Evolutionary conservation across 768 basidiomycete genomes (phyloP).

Genomic region (Serendipita sp.): DNA sequence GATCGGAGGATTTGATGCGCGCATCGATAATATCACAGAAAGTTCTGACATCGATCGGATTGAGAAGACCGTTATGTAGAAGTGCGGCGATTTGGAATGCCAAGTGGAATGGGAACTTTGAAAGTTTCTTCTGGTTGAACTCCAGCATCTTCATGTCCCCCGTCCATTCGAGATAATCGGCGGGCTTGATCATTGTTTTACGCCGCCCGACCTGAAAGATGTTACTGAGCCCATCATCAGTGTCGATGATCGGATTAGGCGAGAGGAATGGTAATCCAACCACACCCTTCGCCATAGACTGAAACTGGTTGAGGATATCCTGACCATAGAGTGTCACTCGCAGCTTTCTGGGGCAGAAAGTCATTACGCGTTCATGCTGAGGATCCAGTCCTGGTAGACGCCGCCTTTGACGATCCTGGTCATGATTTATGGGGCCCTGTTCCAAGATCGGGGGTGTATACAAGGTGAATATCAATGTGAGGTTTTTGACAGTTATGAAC

Average conservation of each 20-base stretch:
- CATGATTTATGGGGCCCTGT: neutral
- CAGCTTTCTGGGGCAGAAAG: neutral
- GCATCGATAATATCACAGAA: neutral
- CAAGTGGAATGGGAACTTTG: conserved; percentile 40
- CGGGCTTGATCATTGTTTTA: neutral
- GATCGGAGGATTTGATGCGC: neutral
- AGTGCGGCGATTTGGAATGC: conserved; percentile 66
- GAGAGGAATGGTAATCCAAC: neutral
- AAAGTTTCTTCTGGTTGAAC: conserved; percentile 22
- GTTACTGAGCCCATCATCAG: neutral
- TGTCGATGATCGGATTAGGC: neutral
- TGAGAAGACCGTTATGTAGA: conserved; percentile 43
- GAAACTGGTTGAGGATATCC: neutral
- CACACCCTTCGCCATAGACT: neutral
- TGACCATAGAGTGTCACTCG: neutral
- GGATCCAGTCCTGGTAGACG: neutral
- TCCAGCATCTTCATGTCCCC: neutral
- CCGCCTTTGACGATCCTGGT: neutral
- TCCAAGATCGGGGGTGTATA: neutral
- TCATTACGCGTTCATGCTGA: neutral
- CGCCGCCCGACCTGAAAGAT: neutral
- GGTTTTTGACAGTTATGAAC: neutral
- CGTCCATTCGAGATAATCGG: neutral
- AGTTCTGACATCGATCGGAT: conserved; percentile 34
- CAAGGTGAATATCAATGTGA: neutral